phyloP scores from a whole-genome alignment of 2,329 filamentous ascomycete species.

The Colletotrichum sp. region DNA sequence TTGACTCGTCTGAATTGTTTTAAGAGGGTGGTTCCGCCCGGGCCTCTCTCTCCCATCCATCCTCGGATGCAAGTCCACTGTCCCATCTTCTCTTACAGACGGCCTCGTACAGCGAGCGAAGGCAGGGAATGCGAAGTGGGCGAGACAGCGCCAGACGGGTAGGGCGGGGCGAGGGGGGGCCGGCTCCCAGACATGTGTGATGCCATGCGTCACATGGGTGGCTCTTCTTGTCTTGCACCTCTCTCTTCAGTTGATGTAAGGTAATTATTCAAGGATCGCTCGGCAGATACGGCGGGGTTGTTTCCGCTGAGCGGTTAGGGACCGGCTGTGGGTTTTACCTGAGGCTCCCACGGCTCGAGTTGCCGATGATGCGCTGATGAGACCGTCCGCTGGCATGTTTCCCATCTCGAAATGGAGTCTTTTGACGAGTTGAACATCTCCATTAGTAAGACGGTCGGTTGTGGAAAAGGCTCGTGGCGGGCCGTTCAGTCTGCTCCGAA shows the following conservation, averaged over 20 bases:
- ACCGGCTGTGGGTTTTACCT: not conserved
- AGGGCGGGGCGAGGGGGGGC: not conserved
- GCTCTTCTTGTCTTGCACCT: not conserved
- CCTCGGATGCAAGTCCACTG: not conserved
- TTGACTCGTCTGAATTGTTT: slow-evolving; percentile 15
- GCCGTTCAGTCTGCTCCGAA: not conserved
- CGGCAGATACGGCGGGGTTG: slow-evolving; percentile 1
- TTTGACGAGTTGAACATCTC: not conserved
- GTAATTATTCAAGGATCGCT: not conserved
- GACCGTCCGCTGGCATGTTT: not conserved
- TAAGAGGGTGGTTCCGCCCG: not conserved
- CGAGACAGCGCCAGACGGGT: slow-evolving; percentile 4
- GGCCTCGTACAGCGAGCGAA: not conserved
- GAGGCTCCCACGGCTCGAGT: not conserved
- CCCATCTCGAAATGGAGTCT: not conserved
- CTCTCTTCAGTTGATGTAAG: not conserved
- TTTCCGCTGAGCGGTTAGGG: not conserved
- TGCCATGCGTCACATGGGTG: slow-evolving; percentile 1
- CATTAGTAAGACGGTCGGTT: not conserved
- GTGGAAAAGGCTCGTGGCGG: not conserved
- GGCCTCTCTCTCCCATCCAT: not conserved
- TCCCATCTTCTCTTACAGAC: not conserved
- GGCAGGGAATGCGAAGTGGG: slow-evolving; percentile 5
- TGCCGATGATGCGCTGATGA: slow-evolving; percentile 2
- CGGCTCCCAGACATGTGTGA: not conserved